Evolutionary conservation across 495 filamentous ascomycete species (phyloP).

Genomic region (Symbiotaphrina buchneri): DNA sequence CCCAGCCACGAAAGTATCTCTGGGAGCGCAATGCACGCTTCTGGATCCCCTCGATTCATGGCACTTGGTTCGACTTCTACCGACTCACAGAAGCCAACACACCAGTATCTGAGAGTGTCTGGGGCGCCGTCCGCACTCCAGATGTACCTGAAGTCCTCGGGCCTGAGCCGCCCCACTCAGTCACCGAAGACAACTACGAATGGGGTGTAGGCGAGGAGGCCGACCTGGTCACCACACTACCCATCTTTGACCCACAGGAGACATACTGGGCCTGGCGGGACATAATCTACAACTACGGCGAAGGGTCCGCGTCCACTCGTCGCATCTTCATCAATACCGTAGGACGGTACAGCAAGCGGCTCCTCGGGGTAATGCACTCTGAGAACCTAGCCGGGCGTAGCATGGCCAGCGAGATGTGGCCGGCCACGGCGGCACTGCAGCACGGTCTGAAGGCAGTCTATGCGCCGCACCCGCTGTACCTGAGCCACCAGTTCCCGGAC

Average conservation of each 20-base stretch:
- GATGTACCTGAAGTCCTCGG: conserved; percentile 33
- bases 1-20: conserved; percentile 40
- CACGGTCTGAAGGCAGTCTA: conserved; percentile 53
- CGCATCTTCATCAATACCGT: conserved; percentile 45
- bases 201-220: conserved; percentile 64
- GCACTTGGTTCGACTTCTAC: conserved; percentile 32
- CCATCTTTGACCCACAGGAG: conserved; percentile 42
- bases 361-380: conserved; percentile 41
- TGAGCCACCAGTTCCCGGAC: conserved; percentile 34
- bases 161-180: conserved; percentile 30
- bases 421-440: conserved; percentile 36
- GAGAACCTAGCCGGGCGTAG: conserved; percentile 36
- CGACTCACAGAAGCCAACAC: conserved; percentile 16
- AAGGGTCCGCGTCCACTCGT: conserved; percentile 31
- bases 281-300: conserved; percentile 36
- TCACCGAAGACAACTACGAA: conserved; percentile 34
- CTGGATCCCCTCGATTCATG: conserved; percentile 43
- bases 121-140: conserved; percentile 19
- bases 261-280: conserved; percentile 40
- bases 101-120: conserved; percentile 39
- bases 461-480: conserved; percentile 47
- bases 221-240: conserved; percentile 46
- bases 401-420: conserved; percentile 48
- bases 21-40: conserved; percentile 58
- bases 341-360: conserved; percentile 32